Percentiles rank a stretch among this genome's conserved stretches.
phyloP scores from a whole-genome alignment of 2,329 filamentous ascomycete species.

The Aspergillus eucalypticola region DNA sequence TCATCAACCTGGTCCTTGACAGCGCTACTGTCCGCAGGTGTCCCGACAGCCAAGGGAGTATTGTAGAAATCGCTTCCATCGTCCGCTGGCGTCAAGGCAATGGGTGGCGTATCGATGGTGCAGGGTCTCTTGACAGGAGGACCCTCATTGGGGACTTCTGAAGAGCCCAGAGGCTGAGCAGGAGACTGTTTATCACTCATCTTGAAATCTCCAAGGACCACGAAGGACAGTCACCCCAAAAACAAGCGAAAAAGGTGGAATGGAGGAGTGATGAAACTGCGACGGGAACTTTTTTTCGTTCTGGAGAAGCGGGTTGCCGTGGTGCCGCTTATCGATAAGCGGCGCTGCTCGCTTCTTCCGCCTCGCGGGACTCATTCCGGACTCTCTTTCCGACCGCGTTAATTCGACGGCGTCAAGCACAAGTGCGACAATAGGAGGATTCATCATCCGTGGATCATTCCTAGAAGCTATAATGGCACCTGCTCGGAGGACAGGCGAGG shows the following conservation, averaged over 20 bases:
- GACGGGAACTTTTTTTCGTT: constrained; percentile 6
- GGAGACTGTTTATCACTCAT: background rate
- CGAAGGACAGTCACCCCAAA: background rate
- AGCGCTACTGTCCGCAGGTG: constrained; percentile 23
- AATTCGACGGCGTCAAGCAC: background rate
- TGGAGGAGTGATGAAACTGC: background rate
- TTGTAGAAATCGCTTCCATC: constrained; percentile 47
- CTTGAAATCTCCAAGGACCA: background rate
- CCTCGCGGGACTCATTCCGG: background rate
- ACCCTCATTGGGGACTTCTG: constrained; percentile 16
- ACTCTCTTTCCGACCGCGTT: background rate
- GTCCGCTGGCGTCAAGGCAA: constrained; percentile 34
- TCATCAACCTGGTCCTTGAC: constrained; percentile 5
- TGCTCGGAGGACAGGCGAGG: constrained; percentile 17
- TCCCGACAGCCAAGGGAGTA: constrained; percentile 36
- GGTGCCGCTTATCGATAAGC: constrained; percentile 11
- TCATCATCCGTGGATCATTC: background rate
- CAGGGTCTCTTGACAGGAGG: constrained; percentile 30
- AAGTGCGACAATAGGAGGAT: background rate
- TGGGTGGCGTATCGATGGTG: constrained; percentile 32
- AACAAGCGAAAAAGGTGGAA: background rate
- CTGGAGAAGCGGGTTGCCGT: background rate
- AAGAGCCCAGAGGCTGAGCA: background rate
- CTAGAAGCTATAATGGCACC: constrained; percentile 16
- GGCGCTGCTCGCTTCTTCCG: background rate